Percentiles rank a stretch among this genome's conserved stretches.
Conservation (phyloP, 108 stramenopile species). For the Stephanodiscus triporus region DNA sequence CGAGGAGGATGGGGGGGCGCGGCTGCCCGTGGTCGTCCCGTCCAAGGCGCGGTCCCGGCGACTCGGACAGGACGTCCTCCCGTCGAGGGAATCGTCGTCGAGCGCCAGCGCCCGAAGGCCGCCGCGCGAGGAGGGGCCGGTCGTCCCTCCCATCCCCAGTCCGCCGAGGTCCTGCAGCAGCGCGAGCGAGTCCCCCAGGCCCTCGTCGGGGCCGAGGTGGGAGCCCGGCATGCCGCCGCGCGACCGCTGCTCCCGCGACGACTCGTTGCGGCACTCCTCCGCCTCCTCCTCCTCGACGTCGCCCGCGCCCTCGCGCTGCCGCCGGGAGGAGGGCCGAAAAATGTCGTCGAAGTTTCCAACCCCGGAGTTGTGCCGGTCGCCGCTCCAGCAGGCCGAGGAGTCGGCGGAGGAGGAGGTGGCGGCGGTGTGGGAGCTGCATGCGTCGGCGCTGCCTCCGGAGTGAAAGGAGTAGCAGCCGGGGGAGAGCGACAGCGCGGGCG, state of each 20-base stretch:
- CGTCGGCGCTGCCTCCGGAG: neutral
- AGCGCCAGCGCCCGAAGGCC: no score
- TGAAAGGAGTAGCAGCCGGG: neutral
- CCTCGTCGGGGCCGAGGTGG: no score
- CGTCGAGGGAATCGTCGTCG: neutral
- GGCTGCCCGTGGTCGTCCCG: neutral
- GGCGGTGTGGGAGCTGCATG: neutral
- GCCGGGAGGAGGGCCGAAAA: neutral
- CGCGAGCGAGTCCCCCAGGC: no score
- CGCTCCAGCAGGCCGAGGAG: conserved; percentile 9
- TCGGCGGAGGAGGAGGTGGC: neutral
- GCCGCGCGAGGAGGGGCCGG: no score
- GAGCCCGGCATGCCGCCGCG: no score
- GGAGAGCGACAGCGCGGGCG: no score
- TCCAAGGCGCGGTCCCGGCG: neutral
- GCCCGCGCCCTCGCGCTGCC: neutral
- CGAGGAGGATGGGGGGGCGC: neutral
- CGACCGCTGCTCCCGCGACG: neutral
- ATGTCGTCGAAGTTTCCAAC: neutral
- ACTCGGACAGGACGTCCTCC: neutral
- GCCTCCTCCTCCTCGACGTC: neutral
- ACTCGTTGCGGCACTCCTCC: neutral
- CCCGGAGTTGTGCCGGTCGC: no score
- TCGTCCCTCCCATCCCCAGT: no score
- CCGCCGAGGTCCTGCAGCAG: no score